Evolutionary conservation across 495 filamentous ascomycete species (phyloP), one percentile per base, ranked within the genome.

Genomic region (Lasiosphaeria hispida): DNA sequence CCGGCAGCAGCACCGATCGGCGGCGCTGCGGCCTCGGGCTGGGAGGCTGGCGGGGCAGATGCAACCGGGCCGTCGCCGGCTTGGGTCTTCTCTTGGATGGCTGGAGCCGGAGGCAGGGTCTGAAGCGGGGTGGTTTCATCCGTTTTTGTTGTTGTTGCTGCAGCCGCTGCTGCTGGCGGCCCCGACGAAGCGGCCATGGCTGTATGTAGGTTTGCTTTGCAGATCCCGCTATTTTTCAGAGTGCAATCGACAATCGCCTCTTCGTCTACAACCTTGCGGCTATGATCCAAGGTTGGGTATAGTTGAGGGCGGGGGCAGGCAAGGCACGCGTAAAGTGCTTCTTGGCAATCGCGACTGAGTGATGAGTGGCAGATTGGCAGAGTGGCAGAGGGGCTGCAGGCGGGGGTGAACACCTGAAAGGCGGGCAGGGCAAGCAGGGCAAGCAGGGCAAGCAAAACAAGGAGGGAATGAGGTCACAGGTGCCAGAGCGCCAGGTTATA

Each of bases 401-500:
- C 23, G 23, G 23, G 23, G 23, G 23, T 30, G 23, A 30, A 30
- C 23, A 30, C 23, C 23, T 30, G 23, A 30, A 5, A 30, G 2
- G 23, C 23, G 23, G 23, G 23, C 23, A 30, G 23, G 5, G 23
- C 23, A 5, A 5, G 23, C 23, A 30, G 23, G 23, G 23, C 5
- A 30, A 30, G 23, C 23, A 30, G 23, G 23, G 23, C 23, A 30
- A 30, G 5, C 23, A 5, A 30, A 30, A 5, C 2, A 49, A 49
- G 47, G 47, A 36, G 14, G 19, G 47, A n/a, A 49, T 49, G 47
- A 49, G 47, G 47, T 49, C 47, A 49, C 47, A 36, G 47, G 47
- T 30, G 23, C 23, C 23, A 30, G 23, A 30, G 23, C 5, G 23
- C 23, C 23, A 30, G 23, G 5, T 30, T 30, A 30, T 30, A 30